Conservation (phyloP, 768 basidiomycete species). For the Suillus paluster region DNA sequence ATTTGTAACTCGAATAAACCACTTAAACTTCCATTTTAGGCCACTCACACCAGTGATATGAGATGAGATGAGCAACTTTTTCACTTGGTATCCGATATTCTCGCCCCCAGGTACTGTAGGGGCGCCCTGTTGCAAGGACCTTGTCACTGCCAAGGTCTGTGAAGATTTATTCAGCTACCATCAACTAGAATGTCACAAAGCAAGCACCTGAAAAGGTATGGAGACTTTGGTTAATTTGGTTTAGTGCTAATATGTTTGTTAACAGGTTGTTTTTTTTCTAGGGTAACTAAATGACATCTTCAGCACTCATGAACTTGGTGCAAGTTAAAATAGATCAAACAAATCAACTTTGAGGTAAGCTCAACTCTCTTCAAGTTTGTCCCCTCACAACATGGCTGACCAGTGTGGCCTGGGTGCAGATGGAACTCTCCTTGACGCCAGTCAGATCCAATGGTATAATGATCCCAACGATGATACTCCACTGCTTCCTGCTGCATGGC, state of each 20-base stretch:
- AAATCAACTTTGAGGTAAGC: not conserved
- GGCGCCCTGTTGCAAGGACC: too few species aligned
- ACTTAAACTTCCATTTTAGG: too few species aligned
- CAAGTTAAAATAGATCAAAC: not conserved
- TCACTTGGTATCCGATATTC: too few species aligned
- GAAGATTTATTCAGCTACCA: too few species aligned
- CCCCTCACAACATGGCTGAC: constrained; percentile 5
- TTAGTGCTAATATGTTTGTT: constrained; percentile 1
- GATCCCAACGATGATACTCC: not conserved
- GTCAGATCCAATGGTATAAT: not conserved
- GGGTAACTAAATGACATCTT: constrained; percentile 1
- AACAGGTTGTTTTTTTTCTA: not conserved
- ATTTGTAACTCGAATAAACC: too few species aligned
- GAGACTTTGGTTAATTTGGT: constrained; percentile 1
- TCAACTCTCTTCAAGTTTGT: not conserved
- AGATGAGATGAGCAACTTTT: too few species aligned
- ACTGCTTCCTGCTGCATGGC: not conserved
- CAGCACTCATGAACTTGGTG: not conserved
- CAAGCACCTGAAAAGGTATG: constrained; percentile 3
- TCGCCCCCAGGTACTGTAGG: too few species aligned
- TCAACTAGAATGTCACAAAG: not conserved
- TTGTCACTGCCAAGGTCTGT: too few species aligned
- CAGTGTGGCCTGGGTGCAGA: not conserved
- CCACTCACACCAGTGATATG: too few species aligned
- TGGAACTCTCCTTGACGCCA: not conserved